phyloP scores from a whole-genome alignment of 2,329 filamentous ascomycete species.

The Xenoacremonium recifei region DNA sequence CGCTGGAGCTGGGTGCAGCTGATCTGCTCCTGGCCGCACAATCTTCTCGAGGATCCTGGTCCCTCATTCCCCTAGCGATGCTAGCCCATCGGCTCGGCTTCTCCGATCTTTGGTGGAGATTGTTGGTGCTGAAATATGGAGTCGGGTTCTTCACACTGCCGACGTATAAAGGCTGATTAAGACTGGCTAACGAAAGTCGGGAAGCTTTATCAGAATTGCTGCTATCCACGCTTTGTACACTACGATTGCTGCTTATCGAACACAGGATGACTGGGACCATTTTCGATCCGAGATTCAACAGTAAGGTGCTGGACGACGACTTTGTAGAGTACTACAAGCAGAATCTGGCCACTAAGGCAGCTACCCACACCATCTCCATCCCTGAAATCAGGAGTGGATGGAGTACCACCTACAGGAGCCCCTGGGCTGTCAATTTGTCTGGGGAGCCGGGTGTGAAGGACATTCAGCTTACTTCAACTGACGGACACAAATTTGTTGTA shows the following conservation, averaged over 20 bases:
- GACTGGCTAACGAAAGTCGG: too few species aligned
- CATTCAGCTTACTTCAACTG: slow-evolving; percentile 5
- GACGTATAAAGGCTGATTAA: too few species aligned
- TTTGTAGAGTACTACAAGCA: slow-evolving; percentile 10
- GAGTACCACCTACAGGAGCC: neutral
- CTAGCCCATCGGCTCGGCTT: too few species aligned
- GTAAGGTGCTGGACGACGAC: slow-evolving; percentile 2
- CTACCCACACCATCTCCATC: neutral
- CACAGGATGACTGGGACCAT: too few species aligned
- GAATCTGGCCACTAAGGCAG: slow-evolving; percentile 2
- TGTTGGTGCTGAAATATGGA: too few species aligned
- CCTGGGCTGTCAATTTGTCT: slow-evolving; percentile 7
- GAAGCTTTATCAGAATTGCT: too few species aligned
- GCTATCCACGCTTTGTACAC: too few species aligned
- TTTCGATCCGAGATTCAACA: neutral
- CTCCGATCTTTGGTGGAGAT: too few species aligned
- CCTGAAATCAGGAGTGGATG: neutral
- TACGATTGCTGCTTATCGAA: too few species aligned
- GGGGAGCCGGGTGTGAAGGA: slow-evolving; percentile 7
- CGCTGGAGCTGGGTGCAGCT: neutral
- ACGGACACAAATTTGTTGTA: slow-evolving; percentile 5
- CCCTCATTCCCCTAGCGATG: too few species aligned
- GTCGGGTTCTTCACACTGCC: too few species aligned
- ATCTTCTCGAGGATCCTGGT: too few species aligned
- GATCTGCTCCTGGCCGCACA: neutral